Percentiles rank a stretch among this genome's conserved stretches.
Conservation (phyloP, 441 rosid genomes). For the Jatropha multifida region DNA sequence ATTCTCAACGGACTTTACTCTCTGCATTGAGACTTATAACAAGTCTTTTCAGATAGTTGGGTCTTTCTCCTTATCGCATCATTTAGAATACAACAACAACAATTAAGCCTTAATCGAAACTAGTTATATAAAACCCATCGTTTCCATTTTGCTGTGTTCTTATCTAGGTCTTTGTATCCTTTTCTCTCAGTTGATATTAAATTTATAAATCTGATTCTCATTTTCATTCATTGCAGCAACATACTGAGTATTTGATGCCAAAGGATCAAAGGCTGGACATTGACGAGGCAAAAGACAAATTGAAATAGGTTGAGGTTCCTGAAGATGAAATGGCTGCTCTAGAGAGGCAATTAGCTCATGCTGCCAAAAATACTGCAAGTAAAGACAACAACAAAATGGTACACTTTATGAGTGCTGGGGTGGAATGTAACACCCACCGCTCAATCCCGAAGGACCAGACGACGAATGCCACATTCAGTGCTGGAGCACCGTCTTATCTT, state of each 20-base stretch:
- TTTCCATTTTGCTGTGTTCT: no score
- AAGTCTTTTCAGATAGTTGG: background rate
- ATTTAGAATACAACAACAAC: no score
- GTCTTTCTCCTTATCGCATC: background rate
- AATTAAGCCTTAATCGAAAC: no score
- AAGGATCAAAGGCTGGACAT: slow-evolving; percentile 72
- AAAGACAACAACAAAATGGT: slow-evolving; percentile 57
- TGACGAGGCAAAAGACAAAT: slow-evolving; percentile 85
- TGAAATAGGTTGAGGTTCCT: slow-evolving; percentile 73
- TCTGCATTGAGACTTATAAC: background rate
- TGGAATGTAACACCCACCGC: no score
- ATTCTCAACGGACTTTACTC: background rate
- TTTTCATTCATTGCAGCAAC: slow-evolving; percentile 49
- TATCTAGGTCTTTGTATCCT: background rate
- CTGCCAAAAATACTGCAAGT: slow-evolving; percentile 24
- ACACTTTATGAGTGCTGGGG: slow-evolving; percentile 97
- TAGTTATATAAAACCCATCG: no score
- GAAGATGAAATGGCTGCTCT: slow-evolving; percentile 96
- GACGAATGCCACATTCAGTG: no score
- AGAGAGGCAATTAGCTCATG: slow-evolving; percentile 79
- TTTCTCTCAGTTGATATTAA: background rate
- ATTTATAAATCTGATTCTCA: background rate
- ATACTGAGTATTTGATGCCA: slow-evolving; percentile 86
- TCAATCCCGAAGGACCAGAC: no score
- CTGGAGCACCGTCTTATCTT: no score